Percentiles rank a stretch among this genome's conserved stretches.
Evolutionary conservation across 768 basidiomycete species (phyloP).

Genomic region (Panellus pusillus): DNA sequence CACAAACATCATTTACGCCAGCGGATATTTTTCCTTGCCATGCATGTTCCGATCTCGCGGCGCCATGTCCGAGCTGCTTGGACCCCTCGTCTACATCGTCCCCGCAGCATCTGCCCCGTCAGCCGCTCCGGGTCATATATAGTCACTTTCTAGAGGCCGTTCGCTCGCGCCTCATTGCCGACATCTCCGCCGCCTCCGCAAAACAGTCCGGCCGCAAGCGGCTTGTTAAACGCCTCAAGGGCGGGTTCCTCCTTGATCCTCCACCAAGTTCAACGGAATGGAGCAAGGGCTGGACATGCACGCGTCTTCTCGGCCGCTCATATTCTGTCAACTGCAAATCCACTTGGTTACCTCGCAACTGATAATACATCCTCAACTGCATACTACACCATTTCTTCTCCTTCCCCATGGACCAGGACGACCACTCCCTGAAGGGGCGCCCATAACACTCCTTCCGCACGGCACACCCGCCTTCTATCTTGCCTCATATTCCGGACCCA

Average conservation of each 20-base stretch:
- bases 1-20: slow-evolving; percentile 46
- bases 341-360: slow-evolving; percentile 47
- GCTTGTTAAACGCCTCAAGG: slow-evolving; percentile 50
- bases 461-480: slow-evolving; percentile 74
- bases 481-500: slow-evolving; percentile 68
- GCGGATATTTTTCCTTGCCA: slow-evolving; percentile 56
- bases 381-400: slow-evolving; percentile 57
- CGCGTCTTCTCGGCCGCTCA: slow-evolving; percentile 52
- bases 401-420: slow-evolving; percentile 36
- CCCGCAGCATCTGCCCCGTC: slow-evolving; percentile 38
- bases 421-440: slow-evolving; percentile 58
- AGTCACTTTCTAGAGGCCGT: slow-evolving; percentile 64
- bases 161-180: slow-evolving; percentile 53
- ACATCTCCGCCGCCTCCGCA: slow-evolving; percentile 46
- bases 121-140: slow-evolving; percentile 40
- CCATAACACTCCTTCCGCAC: slow-evolving; percentile 69
- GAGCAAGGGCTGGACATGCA: slow-evolving; percentile 63
- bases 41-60: slow-evolving; percentile 38
- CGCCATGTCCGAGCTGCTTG: slow-evolving; percentile 42
- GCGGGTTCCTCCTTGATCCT: slow-evolving; percentile 63
- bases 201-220: slow-evolving; percentile 27
- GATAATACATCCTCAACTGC: slow-evolving; percentile 65
- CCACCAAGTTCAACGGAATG: slow-evolving; percentile 51
- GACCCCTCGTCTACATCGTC: slow-evolving; percentile 18
- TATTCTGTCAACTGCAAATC: slow-evolving; percentile 61